These are phyloP conservation scores for Candida pseudocylindracea DNA, from an alignment of 1,139 yeast species.

Conservation along the genomic window DNA sequence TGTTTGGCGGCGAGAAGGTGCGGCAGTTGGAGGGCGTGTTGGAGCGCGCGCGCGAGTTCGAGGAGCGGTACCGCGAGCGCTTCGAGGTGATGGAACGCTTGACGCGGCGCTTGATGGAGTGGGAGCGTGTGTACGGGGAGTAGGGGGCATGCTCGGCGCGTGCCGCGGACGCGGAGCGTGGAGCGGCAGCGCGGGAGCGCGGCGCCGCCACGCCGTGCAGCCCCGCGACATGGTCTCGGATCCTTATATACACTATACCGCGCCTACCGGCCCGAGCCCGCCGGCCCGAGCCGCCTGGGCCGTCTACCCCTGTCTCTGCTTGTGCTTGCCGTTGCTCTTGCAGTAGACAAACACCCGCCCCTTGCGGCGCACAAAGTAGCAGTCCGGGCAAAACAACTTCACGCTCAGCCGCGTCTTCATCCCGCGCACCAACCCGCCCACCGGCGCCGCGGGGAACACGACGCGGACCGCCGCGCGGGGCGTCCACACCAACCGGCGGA, in stretches of 20 bases:
- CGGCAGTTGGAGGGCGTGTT: neutral
- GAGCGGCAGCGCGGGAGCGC: no score
- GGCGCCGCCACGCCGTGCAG: no score
- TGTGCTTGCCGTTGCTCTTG: conserved; percentile 82
- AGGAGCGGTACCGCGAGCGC: conserved; percentile 30
- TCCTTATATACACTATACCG: no score
- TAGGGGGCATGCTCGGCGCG: conserved; percentile 25
- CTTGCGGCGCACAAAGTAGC: conserved; percentile 84
- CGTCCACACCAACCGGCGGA: no score
- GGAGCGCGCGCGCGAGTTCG: neutral
- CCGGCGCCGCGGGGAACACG: neutral
- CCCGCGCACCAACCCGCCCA: neutral
- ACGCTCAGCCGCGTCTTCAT: conserved; percentile 47
- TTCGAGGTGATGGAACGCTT: conserved; percentile 43
- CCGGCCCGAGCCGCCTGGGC: no score
- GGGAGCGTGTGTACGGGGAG: conserved; percentile 61
- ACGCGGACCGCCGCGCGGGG: no score
- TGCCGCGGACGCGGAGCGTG: no score
- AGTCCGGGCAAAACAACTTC: conserved; percentile 77
- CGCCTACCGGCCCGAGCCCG: neutral
- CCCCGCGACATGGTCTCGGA: no score
- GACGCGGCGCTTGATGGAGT: conserved; percentile 40
- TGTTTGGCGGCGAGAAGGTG: neutral
- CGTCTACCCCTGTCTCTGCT: conserved; percentile 77
- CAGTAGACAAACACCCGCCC: conserved; percentile 88